Evolutionary conservation across 257 asterid genomes (phyloP).

Genomic region (Penstemon newberryi): DNA sequence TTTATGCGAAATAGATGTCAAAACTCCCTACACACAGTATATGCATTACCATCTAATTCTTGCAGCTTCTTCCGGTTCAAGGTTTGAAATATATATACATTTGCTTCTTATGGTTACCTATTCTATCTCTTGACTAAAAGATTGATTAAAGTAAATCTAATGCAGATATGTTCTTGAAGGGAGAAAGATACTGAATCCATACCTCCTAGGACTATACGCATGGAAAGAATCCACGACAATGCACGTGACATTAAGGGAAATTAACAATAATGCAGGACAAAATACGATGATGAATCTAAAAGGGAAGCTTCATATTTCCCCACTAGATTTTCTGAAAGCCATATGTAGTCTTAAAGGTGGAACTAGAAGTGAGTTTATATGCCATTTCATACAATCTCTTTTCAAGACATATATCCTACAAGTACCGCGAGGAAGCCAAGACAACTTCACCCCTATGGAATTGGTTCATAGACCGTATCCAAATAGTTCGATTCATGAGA

Average conservation of each 20-base stretch:
- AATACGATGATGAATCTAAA: slow-evolving; percentile 21
- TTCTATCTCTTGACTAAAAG: background rate
- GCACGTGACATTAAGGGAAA: slow-evolving; percentile 40
- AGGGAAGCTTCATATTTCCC: slow-evolving; percentile 51
- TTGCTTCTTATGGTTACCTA: background rate
- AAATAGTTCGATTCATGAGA: slow-evolving; percentile 33
- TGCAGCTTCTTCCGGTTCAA: slow-evolving; percentile 63
- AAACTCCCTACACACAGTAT: slow-evolving; percentile 61
- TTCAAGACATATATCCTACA: slow-evolving; percentile 49
- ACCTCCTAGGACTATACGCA: slow-evolving; percentile 35
- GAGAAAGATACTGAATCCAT: slow-evolving; percentile 56
- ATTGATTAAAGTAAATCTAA: slow-evolving; percentile 8
- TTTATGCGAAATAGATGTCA: slow-evolving; percentile 42
- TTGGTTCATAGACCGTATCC: slow-evolving; percentile 38
- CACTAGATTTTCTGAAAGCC: slow-evolving; percentile 41
- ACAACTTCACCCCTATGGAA: slow-evolving; percentile 20
- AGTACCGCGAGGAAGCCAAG: slow-evolving; percentile 34
- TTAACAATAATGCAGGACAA: slow-evolving; percentile 29
- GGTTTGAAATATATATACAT: slow-evolving; percentile 26
- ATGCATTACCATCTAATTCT: slow-evolving; percentile 53
- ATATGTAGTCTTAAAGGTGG: slow-evolving; percentile 35
- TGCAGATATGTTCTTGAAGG: slow-evolving; percentile 63
- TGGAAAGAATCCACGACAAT: slow-evolving; percentile 60
- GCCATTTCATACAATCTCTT: slow-evolving; percentile 36
- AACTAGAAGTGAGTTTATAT: slow-evolving; percentile 31